A percentile compares a stretch with the other conserved stretches of the same genome.
phyloP scores from a whole-genome alignment of 140 eudicot genomes.

The Anethum foeniculum region DNA sequence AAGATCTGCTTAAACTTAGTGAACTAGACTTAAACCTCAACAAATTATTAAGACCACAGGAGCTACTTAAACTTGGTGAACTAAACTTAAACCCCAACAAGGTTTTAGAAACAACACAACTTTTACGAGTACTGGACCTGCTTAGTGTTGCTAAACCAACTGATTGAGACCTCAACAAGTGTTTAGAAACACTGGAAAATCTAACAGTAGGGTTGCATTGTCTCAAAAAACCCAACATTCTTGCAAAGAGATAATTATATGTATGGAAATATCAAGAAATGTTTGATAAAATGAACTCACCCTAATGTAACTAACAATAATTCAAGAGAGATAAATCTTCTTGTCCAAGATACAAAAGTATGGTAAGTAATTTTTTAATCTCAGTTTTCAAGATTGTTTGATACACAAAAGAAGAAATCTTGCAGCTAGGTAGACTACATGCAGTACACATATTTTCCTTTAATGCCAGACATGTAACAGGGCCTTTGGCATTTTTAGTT shows the following conservation, averaged over 20 bases:
- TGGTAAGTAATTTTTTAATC: neutral
- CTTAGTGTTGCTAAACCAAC: neutral
- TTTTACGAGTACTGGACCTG: neutral
- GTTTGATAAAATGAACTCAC: neutral
- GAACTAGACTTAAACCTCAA: constrained; percentile 10
- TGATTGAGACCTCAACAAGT: neutral
- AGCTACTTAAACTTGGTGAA: constrained; percentile 11
- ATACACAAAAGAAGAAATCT: neutral
- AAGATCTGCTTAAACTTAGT: neutral
- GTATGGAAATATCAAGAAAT: too few relatives aligned
- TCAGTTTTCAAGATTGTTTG: neutral
- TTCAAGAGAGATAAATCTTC: too few relatives aligned
- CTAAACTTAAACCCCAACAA: neutral
- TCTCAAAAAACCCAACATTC: neutral
- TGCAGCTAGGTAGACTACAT: neutral
- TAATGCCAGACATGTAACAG: neutral
- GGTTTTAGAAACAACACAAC: neutral
- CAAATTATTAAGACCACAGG: too few relatives aligned
- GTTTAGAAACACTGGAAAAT: neutral
- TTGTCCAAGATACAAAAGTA: neutral
- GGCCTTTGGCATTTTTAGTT: too few relatives aligned
- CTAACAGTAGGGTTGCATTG: neutral
- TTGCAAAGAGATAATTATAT: too few relatives aligned
- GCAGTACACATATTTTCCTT: neutral
- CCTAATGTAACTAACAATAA: neutral